Percentiles rank a stretch among this genome's conserved stretches.
Conservation (phyloP, 306 rosid genomes). For the Inga laurina region DNA sequence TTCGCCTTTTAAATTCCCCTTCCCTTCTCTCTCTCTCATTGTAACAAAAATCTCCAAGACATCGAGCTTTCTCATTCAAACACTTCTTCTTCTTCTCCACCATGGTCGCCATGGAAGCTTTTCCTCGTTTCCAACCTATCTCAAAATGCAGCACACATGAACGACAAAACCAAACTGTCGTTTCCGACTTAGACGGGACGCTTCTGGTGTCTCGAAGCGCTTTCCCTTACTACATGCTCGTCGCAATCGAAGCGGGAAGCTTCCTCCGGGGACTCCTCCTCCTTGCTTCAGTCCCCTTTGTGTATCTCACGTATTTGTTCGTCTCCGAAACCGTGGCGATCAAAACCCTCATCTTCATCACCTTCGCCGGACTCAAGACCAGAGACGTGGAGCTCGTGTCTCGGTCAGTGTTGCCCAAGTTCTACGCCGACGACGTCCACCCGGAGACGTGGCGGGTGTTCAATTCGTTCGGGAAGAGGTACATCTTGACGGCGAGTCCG, state of each 20-base stretch:
- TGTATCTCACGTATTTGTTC: conserved; percentile 64
- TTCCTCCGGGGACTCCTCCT: conserved; percentile 64
- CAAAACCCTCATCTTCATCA: conserved; percentile 57
- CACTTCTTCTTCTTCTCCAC: conserved; percentile 4
- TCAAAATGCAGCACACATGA: conserved; percentile 61
- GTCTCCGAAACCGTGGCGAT: conserved; percentile 67
- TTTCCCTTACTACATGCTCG: conserved; percentile 89
- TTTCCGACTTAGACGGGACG: conserved; percentile 85
- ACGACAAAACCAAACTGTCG: conserved; percentile 74
- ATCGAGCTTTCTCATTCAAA: not conserved
- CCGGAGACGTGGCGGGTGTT: conserved; percentile 78
- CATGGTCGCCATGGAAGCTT: conserved; percentile 52
- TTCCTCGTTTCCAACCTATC: conserved; percentile 55
- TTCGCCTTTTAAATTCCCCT: conserved; percentile 48
- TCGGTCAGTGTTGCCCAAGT: conserved; percentile 71
- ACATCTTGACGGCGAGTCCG: conserved; percentile 76
- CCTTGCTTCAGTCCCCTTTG: conserved; percentile 57
- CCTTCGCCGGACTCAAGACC: conserved; percentile 63
- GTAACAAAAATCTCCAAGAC: not conserved
- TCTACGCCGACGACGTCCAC: conserved; percentile 79
- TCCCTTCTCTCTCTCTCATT: conserved; percentile 26
- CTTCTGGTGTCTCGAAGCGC: conserved; percentile 67
- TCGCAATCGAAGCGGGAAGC: conserved; percentile 90
- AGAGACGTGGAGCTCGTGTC: conserved; percentile 73
- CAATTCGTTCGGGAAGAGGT: conserved; percentile 76